Evolutionary conservation across 768 basidiomycete genomes (phyloP).

Genomic region (Porphyrellus cyaneotinctus): DNA sequence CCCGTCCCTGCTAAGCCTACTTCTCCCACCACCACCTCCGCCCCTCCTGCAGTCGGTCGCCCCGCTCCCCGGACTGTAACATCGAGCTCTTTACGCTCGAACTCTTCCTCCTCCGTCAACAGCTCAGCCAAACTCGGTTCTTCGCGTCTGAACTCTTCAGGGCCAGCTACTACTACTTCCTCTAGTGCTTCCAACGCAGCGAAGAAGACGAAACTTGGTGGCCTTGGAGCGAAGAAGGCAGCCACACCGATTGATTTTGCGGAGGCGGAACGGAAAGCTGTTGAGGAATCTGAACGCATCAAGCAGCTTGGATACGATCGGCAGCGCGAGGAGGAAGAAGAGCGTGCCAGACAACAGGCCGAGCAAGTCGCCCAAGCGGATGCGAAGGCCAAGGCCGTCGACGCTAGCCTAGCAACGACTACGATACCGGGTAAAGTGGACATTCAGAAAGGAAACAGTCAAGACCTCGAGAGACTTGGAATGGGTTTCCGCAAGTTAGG

Average conservation of each 20-base stretch:
- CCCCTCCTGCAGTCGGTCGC: slow-evolving; percentile 59
- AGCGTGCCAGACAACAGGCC: slow-evolving; percentile 60
- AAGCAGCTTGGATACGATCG: slow-evolving; percentile 91
- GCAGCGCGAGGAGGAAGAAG: slow-evolving; percentile 79
- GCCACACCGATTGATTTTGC: slow-evolving; percentile 85
- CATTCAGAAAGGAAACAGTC: slow-evolving; percentile 38
- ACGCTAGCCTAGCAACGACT: slow-evolving; percentile 22
- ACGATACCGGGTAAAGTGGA: slow-evolving; percentile 28
- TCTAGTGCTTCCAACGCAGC: slow-evolving; percentile 33
- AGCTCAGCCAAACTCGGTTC: slow-evolving; percentile 38
- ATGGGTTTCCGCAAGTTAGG: slow-evolving; percentile 78
- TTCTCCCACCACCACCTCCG: slow-evolving; percentile 46
- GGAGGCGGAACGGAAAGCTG: slow-evolving; percentile 85
- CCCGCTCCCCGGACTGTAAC: slow-evolving; percentile 59
- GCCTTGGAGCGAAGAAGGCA: slow-evolving; percentile 84
- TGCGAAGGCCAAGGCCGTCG: slow-evolving; percentile 30
- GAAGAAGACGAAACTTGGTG: slow-evolving; percentile 70
- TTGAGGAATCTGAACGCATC: slow-evolving; percentile 89
- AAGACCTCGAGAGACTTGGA: slow-evolving; percentile 54
- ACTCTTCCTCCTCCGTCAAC: slow-evolving; percentile 28
- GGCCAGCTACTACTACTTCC: slow-evolving; percentile 29
- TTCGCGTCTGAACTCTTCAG: slow-evolving; percentile 41
- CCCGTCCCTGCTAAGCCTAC: slow-evolving; percentile 53
- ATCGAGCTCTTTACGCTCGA: slow-evolving; percentile 57
- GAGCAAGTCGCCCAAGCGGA: slow-evolving; percentile 37